Percentiles rank a stretch among this genome's conserved stretches.
Evolutionary conservation across 2,329 filamentous ascomycete genomes (phyloP).

Genomic region (Penicillium rolfsii): DNA sequence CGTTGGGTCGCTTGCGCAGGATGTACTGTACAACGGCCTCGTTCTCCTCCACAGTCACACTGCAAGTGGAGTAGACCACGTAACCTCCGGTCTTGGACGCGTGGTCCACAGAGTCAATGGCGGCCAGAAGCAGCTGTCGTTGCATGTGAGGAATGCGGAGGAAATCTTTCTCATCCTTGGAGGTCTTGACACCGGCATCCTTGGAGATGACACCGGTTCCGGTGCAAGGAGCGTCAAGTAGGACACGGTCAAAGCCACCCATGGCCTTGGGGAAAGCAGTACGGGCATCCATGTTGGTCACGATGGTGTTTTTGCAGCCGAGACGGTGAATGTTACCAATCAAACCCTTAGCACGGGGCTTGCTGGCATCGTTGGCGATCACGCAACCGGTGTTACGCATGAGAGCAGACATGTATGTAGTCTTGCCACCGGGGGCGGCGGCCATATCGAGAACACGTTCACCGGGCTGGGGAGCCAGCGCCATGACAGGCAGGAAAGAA

Average conservation of each 20-base stretch:
- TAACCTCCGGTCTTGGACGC: constrained; percentile 90
- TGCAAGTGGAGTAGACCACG: constrained; percentile 95
- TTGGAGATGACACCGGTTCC: constrained; percentile 98
- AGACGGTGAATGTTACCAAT: constrained; percentile 98
- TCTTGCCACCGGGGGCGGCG: constrained; percentile 93
- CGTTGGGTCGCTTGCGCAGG: constrained; percentile 86
- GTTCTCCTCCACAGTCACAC: constrained; percentile 90
- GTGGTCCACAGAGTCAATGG: constrained; percentile 94
- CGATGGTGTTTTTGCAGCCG: constrained; percentile 89
- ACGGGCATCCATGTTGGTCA: constrained; percentile 92
- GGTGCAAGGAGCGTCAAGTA: constrained; percentile 93
- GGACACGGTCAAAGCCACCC: constrained; percentile 91
- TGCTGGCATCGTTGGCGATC: constrained; percentile 96
- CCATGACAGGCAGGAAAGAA: constrained; percentile 97
- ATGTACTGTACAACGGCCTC: constrained; percentile 94
- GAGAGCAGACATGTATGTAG: constrained; percentile 90
- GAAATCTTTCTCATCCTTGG: constrained; percentile 96
- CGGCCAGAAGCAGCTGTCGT: constrained; percentile 88
- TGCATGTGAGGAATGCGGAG: constrained; percentile 89
- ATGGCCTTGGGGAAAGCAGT: constrained; percentile 88
- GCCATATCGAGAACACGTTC: constrained; percentile 95
- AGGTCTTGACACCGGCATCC: constrained; percentile 95
- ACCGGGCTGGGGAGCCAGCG: constrained; percentile 87
- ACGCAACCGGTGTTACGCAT: constrained; percentile 98
- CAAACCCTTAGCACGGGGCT: constrained; percentile 89